phyloP scores from a whole-genome alignment of 108 stramenopile species.

The Conticribra weissflogii region DNA sequence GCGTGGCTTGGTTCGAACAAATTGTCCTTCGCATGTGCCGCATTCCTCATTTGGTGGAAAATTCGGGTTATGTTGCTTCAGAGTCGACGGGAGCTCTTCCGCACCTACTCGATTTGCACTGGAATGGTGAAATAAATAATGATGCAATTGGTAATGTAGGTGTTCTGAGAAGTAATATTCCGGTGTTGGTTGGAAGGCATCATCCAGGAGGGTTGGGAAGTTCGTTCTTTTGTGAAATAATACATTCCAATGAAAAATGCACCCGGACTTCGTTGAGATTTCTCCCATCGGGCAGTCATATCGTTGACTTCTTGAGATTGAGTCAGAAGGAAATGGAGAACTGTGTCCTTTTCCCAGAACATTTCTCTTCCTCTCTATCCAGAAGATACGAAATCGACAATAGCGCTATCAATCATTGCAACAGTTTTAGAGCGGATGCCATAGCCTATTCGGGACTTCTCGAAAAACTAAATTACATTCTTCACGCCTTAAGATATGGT shows the following conservation, averaged over 20 bases:
- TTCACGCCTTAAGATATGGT: slow-evolving; percentile 63
- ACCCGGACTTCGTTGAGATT: slow-evolving; percentile 15
- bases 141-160: slow-evolving; percentile 1
- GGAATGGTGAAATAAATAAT: background rate
- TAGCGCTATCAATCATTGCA: slow-evolving; percentile 10
- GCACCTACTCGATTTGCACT: slow-evolving; percentile 52
- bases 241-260: background rate
- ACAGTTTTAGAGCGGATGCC: slow-evolving; percentile 22
- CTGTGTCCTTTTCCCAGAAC: slow-evolving; percentile 35
- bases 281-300: slow-evolving; percentile 49
- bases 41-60: slow-evolving; percentile 61
- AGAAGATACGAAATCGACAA: background rate
- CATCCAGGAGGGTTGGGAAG: slow-evolving; percentile 53
- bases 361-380: background rate
- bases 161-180: slow-evolving; percentile 3
- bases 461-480: slow-evolving; percentile 48
- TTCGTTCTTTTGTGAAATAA: slow-evolving; percentile 5
- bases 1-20: slow-evolving; percentile 74
- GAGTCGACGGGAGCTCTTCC: slow-evolving; percentile 74
- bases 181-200: slow-evolving; percentile 58
- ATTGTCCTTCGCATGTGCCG: slow-evolving; percentile 60
- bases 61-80: slow-evolving; percentile 53
- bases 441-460: slow-evolving; percentile 42
- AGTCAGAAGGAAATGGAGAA: slow-evolving; percentile 9
- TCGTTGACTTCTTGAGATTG: slow-evolving; percentile 64